A percentile compares a stretch with the other conserved stretches of the same genome.
Evolutionary conservation across 2,329 filamentous ascomycete genomes (phyloP).

Genomic region (Phialophora verrucosa): DNA sequence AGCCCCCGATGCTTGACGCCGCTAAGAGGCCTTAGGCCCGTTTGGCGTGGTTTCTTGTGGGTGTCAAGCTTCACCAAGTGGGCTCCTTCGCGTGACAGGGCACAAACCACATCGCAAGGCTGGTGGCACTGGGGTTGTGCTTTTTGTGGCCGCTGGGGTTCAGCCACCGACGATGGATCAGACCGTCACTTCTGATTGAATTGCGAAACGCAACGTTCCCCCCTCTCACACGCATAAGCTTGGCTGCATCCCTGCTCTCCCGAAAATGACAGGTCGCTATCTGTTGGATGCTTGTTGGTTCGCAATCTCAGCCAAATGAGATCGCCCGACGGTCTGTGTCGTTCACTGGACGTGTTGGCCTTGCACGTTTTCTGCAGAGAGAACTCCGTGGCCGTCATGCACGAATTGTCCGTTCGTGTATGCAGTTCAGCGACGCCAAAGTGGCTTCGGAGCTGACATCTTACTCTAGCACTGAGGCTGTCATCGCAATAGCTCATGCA

Average conservation of each 20-base stretch:
- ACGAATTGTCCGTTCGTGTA: constrained; percentile 16
- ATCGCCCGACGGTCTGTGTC: not conserved
- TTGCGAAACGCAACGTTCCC: constrained; percentile 6
- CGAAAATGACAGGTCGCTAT: constrained; percentile 5
- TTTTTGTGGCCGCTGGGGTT: constrained; percentile 23
- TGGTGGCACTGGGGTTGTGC: constrained; percentile 10
- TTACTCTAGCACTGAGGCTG: constrained; percentile 20
- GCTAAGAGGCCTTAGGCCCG: constrained; percentile 16
- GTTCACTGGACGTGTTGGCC: not conserved
- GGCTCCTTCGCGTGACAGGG: constrained; percentile 21
- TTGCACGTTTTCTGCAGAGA: not conserved
- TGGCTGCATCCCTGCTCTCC: not conserved
- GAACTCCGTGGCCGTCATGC: not conserved
- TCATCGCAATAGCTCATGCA: constrained; percentile 12
- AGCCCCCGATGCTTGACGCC: constrained; percentile 25
- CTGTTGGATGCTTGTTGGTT: constrained; percentile 3
- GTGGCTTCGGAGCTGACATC: constrained; percentile 14
- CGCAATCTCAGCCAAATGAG: constrained; percentile 24
- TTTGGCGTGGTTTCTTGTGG: constrained; percentile 18
- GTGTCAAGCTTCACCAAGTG: constrained; percentile 18
- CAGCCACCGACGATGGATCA: constrained; percentile 23
- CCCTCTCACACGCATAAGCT: constrained; percentile 24
- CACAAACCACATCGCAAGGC: constrained; percentile 28
- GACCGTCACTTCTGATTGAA: constrained; percentile 28
- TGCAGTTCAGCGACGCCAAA: not conserved